phyloP scores from a whole-genome alignment of 106 monocot genomes.

The Ottelia alismoides region DNA sequence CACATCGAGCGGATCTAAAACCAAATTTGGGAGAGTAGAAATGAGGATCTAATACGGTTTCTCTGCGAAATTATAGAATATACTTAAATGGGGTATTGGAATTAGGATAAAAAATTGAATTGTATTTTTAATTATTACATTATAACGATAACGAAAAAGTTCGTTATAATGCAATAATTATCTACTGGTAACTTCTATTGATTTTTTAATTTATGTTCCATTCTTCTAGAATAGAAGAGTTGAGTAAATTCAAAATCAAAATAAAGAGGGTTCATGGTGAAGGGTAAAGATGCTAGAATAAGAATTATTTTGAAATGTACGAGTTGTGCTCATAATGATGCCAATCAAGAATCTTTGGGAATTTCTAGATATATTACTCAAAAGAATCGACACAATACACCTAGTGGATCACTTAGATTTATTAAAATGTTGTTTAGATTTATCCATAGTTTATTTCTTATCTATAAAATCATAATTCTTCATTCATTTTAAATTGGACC shows the following conservation, averaged over 20 bases:
- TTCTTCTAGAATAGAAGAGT: neutral
- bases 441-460: too few species aligned
- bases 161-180: neutral
- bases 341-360: neutral
- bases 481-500: too few species aligned
- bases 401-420: neutral
- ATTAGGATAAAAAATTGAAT: neutral
- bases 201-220: neutral
- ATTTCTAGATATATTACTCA: slow-evolving; percentile 6
- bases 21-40: neutral
- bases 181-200: neutral
- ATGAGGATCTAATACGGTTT: neutral
- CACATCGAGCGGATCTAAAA: neutral
- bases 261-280: neutral
- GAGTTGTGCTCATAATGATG: neutral
- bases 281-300: neutral
- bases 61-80: neutral
- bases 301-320: neutral
- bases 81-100: neutral
- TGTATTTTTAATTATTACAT: neutral
- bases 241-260: neutral
- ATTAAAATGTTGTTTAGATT: too few species aligned
- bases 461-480: too few species aligned
- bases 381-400: slow-evolving; percentile 3
- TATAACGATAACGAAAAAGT: neutral